Evolutionary conservation across 2,329 filamentous ascomycete species (phyloP).

Genomic region (Tolypocladium pustulatum): DNA sequence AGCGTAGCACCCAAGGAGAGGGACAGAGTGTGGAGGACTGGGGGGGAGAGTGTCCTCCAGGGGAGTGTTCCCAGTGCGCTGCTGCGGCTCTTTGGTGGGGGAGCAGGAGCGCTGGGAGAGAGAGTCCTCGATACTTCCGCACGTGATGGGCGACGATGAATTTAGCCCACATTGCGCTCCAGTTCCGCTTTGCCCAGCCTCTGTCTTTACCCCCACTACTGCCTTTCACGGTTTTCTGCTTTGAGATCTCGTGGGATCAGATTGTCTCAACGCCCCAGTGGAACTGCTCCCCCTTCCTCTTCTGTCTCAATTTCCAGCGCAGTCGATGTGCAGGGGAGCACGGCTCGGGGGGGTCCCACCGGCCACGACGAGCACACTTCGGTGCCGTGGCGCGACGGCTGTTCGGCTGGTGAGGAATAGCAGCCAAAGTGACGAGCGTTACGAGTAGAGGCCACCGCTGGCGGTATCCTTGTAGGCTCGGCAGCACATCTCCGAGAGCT

Average conservation of each 20-base stretch:
- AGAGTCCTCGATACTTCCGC: neutral
- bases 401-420: neutral
- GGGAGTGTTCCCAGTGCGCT: neutral
- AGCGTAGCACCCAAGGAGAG: neutral
- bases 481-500: neutral
- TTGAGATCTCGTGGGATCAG: neutral
- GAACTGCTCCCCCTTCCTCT: neutral
- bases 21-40: neutral
- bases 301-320: neutral
- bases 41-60: neutral
- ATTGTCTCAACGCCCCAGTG: neutral
- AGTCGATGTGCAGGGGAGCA: neutral
- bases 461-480: neutral
- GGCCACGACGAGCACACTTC: neutral
- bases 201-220: neutral
- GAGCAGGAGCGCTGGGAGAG: neutral
- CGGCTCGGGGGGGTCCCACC: neutral
- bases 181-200: neutral
- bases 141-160: constrained; percentile 1
- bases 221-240: neutral
- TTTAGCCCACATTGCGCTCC: constrained; percentile 4
- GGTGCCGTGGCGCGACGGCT: neutral
- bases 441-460: neutral
- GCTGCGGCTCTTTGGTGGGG: neutral
- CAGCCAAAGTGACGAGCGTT: neutral